A percentile compares a stretch with the other conserved stretches of the same genome.
phyloP scores from a whole-genome alignment of 73 alveolate species.

The Stentor coeruleus region DNA sequence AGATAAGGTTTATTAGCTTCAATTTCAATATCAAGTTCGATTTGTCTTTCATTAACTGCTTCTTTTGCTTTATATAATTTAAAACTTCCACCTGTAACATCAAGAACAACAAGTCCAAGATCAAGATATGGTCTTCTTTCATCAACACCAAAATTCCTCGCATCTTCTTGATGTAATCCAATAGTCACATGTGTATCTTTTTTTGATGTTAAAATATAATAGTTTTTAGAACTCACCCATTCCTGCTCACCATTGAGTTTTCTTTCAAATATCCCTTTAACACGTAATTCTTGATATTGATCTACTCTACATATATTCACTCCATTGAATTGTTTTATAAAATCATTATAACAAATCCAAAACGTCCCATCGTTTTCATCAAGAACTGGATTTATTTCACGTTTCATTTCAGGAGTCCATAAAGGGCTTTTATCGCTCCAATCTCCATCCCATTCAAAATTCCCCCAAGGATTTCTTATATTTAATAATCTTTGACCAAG shows the following conservation, averaged over 20 bases:
- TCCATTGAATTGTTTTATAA: constrained; percentile 39
- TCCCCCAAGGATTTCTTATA: constrained; percentile 91
- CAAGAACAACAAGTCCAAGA: constrained; percentile 49
- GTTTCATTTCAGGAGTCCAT: constrained; percentile 77
- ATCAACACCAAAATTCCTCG: constrained; percentile 52
- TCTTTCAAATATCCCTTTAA: constrained; percentile 46
- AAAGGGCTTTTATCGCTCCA: constrained; percentile 69
- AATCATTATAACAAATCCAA: constrained; percentile 56
- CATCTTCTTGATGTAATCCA: constrained; percentile 77
- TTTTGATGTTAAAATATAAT: constrained; percentile 32
- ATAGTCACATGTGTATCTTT: constrained; percentile 35
- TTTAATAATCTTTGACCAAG: constrained; percentile 46
- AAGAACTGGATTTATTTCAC: constrained; percentile 42
- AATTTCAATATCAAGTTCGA: neutral
- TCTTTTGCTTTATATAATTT: constrained; percentile 31
- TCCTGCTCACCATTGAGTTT: constrained; percentile 24
- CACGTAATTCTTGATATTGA: constrained; percentile 52
- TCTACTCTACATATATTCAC: constrained; percentile 47
- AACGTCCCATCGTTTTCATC: constrained; percentile 57
- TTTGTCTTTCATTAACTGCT: neutral
- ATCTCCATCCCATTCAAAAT: constrained; percentile 80
- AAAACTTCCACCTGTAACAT: constrained; percentile 37
- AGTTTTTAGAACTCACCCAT: constrained; percentile 34
- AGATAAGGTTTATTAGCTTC: neutral
- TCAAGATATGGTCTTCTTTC: constrained; percentile 60